Evolutionary conservation across 352 stramenopile genomes (phyloP).

Genomic region (Peronospora destructor): DNA sequence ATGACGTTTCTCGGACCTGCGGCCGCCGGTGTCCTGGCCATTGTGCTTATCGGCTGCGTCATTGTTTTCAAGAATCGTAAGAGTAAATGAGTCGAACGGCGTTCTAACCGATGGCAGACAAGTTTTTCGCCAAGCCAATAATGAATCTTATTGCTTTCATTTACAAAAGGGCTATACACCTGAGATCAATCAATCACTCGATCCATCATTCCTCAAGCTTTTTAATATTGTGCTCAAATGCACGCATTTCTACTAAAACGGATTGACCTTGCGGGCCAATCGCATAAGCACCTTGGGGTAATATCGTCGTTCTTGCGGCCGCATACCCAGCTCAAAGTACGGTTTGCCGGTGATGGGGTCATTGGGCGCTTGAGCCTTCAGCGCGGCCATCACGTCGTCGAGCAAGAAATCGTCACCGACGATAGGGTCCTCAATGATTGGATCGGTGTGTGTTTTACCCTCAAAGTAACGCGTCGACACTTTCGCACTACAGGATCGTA

Average conservation of each 20-base stretch:
- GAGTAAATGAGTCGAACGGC: constrained; percentile 11
- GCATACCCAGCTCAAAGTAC: constrained; percentile 29
- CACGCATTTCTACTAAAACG: constrained; percentile 36
- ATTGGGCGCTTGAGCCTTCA: constrained; percentile 36
- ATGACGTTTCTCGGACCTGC: constrained; percentile 41
- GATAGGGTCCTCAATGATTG: constrained; percentile 87
- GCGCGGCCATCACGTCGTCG: constrained; percentile 42
- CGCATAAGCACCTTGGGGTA: constrained; percentile 48
- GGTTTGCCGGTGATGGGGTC: constrained; percentile 28
- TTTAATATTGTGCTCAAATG: constrained; percentile 13
- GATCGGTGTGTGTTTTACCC: constrained; percentile 87
- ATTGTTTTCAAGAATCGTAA: constrained; percentile 45
- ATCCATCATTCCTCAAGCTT: neutral
- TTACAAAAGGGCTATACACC: neutral
- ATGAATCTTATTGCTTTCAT: constrained; percentile 28
- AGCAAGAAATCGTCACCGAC: constrained; percentile 57
- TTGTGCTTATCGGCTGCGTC: constrained; percentile 50
- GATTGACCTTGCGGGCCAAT: constrained; percentile 46
- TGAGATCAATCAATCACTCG: neutral
- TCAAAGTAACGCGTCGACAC: constrained; percentile 68
- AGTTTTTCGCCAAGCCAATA: neutral
- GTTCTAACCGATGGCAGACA: neutral
- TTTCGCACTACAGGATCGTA: constrained; percentile 35
- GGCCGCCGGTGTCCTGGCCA: constrained; percentile 38
- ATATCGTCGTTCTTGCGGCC: constrained; percentile 34